Base-by-base conservation (phyloP, 352 stramenopile species). In the Globisporangium polare region DNA sequence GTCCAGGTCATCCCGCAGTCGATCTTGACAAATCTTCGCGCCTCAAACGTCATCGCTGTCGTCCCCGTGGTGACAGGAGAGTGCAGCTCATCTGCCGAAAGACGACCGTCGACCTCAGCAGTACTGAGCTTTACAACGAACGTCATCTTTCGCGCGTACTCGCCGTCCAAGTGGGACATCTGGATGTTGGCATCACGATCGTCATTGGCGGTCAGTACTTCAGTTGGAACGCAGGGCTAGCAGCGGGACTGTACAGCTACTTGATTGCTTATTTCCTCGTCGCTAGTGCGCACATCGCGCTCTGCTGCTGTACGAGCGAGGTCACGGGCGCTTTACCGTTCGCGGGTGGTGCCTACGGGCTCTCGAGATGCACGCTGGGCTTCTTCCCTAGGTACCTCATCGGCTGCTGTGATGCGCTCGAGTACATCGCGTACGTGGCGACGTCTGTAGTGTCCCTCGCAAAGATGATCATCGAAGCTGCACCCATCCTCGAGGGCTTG, bases 341-440 rank as follows among this genome's bases (percentile, higher is more conserved):
- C 41, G 66, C 65, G 0, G 69, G 65, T 10, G 71, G 62, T 12
- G 58, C 43, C 41, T 64, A 64, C 18, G 47, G 47, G 6, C 12
- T 64, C 0, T 50, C 47, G 12, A 13, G 47, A 2, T 64, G 58
- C 56, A 72, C 68, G 12, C 33, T 71, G 27, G 58, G 47, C 3
- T 58, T 64, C 35, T 58, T 29, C 4, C 24, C 41, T 26, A 61
- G 35, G 1, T 78, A 77, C 37, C 52, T 73, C 41, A 70, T 59
- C 24, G 71, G 72, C 24, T 82, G 79, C 47, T 74, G 57, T 20
- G 73, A 78, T 37, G 62, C 68, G 9, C 63, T 82, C n/a, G 68
- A 78, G 49, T 77, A 79, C 49, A 77, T 76, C 33, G 58, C 67
- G 58, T 82, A 79, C 62, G 74, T 82, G 29, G 66, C 72, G 20